Conservation (phyloP, 352 stramenopile genomes). For the Nannochloropsis limnetica region DNA sequence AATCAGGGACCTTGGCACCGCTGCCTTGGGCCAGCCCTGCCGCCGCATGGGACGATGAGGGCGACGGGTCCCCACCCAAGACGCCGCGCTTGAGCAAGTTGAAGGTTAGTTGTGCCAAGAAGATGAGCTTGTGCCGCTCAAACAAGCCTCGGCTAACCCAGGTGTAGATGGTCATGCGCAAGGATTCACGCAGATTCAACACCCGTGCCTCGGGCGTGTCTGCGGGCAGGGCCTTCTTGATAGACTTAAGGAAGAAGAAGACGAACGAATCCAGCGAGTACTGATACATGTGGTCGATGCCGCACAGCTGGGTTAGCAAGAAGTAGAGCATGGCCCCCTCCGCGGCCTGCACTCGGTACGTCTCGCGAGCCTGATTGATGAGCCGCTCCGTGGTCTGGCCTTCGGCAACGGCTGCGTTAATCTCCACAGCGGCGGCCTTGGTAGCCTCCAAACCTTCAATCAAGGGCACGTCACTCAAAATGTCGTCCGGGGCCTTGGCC, state of each 20-base stretch:
- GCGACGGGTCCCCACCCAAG: constrained; percentile 69
- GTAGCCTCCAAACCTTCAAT: constrained; percentile 91
- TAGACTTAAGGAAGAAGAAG: constrained; percentile 92
- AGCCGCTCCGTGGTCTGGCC: constrained; percentile 85
- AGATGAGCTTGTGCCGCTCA: constrained; percentile 91
- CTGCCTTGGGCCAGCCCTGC: neutral
- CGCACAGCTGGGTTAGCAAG: constrained; percentile 82
- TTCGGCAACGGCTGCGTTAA: constrained; percentile 82
- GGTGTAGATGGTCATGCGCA: constrained; percentile 90
- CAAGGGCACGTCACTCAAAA: constrained; percentile 84
- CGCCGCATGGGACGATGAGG: neutral
- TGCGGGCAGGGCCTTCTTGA: constrained; percentile 68
- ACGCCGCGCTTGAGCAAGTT: constrained; percentile 92
- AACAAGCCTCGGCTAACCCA: constrained; percentile 90
- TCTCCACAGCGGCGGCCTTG: constrained; percentile 88
- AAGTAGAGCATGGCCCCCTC: constrained; percentile 96
- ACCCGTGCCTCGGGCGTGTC: constrained; percentile 80
- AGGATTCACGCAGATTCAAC: constrained; percentile 76
- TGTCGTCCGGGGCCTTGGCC: constrained; percentile 87
- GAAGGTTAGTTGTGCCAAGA: constrained; percentile 89
- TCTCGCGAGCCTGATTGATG: constrained; percentile 83
- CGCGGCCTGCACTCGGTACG: constrained; percentile 80
- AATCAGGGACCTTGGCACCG: constrained; percentile 55
- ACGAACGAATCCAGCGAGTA: constrained; percentile 93
- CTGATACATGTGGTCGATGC: constrained; percentile 96